These are phyloP conservation scores for Castanopsis chinensis DNA, from an alignment of 306 rosid species.

Conservation along the genomic window DNA sequence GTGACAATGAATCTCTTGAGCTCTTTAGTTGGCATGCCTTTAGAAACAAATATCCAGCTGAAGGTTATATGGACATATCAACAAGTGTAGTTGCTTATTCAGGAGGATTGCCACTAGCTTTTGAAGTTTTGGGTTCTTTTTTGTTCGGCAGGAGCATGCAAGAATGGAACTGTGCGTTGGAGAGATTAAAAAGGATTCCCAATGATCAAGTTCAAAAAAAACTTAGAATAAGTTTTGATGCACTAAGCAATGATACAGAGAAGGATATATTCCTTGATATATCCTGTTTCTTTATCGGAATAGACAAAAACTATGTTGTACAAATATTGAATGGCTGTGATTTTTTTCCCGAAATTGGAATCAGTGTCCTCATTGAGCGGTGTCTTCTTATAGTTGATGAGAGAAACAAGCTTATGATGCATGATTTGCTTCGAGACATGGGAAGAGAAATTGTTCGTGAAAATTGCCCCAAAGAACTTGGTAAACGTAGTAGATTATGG, in stretches of 20 bases:
- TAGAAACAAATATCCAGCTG: background rate
- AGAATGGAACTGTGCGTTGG: background rate
- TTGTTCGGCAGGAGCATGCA: background rate
- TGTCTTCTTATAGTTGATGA: background rate
- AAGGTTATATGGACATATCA: background rate
- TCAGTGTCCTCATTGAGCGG: background rate
- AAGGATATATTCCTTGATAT: background rate
- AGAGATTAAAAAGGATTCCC: background rate
- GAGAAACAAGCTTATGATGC: constrained; percentile 5
- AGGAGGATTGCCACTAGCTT: background rate
- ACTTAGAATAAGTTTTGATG: background rate
- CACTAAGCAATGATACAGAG: background rate
- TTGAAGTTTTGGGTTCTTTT: background rate
- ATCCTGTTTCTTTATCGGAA: background rate
- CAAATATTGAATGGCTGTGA: background rate
- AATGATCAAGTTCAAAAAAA: background rate
- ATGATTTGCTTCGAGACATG: background rate
- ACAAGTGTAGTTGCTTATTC: background rate
- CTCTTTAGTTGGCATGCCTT: background rate
- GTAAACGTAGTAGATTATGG: background rate
- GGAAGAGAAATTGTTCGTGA: background rate
- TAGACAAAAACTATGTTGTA: background rate
- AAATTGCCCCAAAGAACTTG: background rate
- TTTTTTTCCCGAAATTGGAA: background rate
- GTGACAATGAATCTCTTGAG: background rate